Base-by-base conservation (phyloP, 345 rosid species). In the Arabis hirsuta region DNA sequence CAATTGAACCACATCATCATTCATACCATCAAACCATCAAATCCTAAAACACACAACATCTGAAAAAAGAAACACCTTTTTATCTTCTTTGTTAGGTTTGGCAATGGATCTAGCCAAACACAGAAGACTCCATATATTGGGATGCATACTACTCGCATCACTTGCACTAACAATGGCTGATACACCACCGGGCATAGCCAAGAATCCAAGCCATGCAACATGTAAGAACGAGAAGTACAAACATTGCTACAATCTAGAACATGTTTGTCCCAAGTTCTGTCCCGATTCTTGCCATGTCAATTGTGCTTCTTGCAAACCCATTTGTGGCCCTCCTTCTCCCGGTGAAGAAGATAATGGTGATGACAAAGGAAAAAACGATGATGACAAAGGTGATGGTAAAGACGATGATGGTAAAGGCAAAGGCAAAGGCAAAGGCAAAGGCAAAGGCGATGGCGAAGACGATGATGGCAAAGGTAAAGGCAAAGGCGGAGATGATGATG, bases 241-340 rank as follows among this genome's bases (percentile, higher is more conserved):
- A 73, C 60, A 66, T 6, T 84, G 87, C n/a, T 74, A 80, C 65
- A 83, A 83, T 62, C 57, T 80, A 48, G 84, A 41, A 61, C 81
- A 80, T 46, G 83, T 83, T n/a, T 87, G 88, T 55, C 91, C 86
- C 34, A 80, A 79, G 71, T 82, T 82, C 36, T 84, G 84, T 52
- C 91, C 88, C 7, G 69, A 78, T 41, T 31, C 70, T n/a, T 84
- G 91, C 73, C 80, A 80, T 3, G 85, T 83, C 3, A 65, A 83
- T 1, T 84, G 88, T 66, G 77, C 24, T 7, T 87, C 87, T 53
- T 86, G 88, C 80, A 84, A 83, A 67, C 87, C 86, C 26, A 47
- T 80, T 0, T 87, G 88, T 56, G 75, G 54, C 26, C 71, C 69
- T 68, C 71, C 45, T 61, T 22, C 65, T 9, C 78, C 83, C 5